Conservation (phyloP, 148 eudicot species). For the Mesembryanthemum crystallinum region DNA sequence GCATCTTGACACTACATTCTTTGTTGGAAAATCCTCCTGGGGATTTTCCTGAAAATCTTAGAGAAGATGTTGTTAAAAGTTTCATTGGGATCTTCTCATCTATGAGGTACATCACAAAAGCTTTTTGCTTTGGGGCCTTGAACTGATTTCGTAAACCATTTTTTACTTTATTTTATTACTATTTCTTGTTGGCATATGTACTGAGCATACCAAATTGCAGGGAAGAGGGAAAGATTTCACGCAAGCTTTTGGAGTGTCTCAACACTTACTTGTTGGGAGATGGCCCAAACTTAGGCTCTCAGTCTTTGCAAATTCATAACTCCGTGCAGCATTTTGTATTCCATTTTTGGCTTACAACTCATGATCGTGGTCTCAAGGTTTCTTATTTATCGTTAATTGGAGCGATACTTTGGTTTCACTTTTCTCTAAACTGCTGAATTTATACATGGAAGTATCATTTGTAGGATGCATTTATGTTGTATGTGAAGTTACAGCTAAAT, state of each 20-base stretch:
- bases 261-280: constrained; percentile 74
- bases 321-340: constrained; percentile 68
- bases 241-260: constrained; percentile 78
- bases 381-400: background rate
- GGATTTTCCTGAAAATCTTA: constrained; percentile 71
- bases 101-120: constrained; percentile 43
- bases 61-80: constrained; percentile 60
- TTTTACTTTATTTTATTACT: background rate
- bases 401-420: background rate
- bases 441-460: constrained; percentile 9
- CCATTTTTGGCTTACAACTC: constrained; percentile 66
- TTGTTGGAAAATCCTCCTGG: constrained; percentile 96
- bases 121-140: background rate
- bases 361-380: constrained; percentile 75
- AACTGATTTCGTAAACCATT: background rate
- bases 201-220: constrained; percentile 31
- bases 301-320: constrained; percentile 72
- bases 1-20: constrained; percentile 66
- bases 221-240: constrained; percentile 80
- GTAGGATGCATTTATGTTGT: constrained; percentile 75
- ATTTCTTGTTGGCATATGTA: background rate
- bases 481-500: constrained; percentile 73
- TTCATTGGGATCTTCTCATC: constrained; percentile 57
- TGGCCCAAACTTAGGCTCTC: constrained; percentile 84
- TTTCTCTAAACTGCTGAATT: background rate